Evolutionary conservation across 148 eudicot species (phyloP), one percentile per base, ranked within the genome.

Genomic region (Diospyros kaki): DNA sequence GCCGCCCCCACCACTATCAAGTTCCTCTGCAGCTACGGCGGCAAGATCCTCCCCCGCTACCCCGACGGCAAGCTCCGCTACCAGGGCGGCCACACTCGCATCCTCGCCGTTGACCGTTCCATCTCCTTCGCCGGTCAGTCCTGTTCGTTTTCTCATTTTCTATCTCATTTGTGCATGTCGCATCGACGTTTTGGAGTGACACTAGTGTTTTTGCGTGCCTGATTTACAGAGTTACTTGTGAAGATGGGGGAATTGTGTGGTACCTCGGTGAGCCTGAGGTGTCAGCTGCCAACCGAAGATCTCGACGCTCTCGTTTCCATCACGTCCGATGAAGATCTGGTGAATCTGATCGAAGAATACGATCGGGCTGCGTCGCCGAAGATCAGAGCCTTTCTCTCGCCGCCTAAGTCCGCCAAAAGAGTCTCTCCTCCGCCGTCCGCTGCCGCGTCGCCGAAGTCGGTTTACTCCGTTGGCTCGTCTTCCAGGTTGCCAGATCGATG

Each of bases 211-310:
- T 56, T 56, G 38, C 42, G 60, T 64, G 38, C 18, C 48, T 42
- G 28, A 40, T 52, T 71, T 70, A 54, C 83, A 92, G 93, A 93
- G 77, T 73, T 93, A 66, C 2, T 85, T 83, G 64, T 76, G 73
- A 93, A 91, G 81, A 69, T 93, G 77, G 86, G 77, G 53, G 92
- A 86, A 53, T 41, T 89, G 61, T 89, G 92, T 64, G 91, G 91
- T 9, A 9, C 71, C 4, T 58, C 85, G 18, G 85, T 88, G 80
- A 75, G 41, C 4, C 45, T 93, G 54, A 55, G 90, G 74, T 91
- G 96, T 70, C 98, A 93, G 64, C 76, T 90, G 48, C 98, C 98
- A n/a, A 82, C 78, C 0, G 98, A 93, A 82, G 98, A 93, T 72
- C 76, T 93, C 2, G 96, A 89, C 58, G 91, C 87, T 9, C 62